These are phyloP conservation scores for Colletotrichum cereale DNA, from an alignment of 2,329 filamentous ascomycete genomes.

Conservation along the genomic window DNA sequence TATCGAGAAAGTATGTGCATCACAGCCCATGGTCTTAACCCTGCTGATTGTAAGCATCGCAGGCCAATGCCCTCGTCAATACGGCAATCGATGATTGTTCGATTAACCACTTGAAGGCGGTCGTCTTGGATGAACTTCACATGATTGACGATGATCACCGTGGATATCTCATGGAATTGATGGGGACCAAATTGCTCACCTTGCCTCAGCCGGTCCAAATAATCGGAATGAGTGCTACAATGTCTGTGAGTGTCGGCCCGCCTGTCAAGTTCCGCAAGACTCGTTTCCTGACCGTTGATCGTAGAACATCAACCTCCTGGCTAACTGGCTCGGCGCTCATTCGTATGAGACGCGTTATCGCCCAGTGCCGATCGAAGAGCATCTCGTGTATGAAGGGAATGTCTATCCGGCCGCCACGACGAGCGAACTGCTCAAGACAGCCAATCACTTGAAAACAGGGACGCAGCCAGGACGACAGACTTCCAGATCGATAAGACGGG, in stretches of 20 bases:
- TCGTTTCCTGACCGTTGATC: neutral
- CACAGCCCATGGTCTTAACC: neutral
- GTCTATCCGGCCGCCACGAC: slow-evolving; percentile 74
- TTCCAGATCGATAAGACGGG: slow-evolving; percentile 58
- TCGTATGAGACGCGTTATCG: slow-evolving; percentile 80
- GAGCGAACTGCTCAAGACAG: slow-evolving; percentile 68
- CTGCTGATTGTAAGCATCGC: slow-evolving; percentile 17
- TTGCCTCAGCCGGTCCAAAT: slow-evolving; percentile 77
- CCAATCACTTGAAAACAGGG: slow-evolving; percentile 61
- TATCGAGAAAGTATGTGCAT: slow-evolving; percentile 73
- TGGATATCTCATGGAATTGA: slow-evolving; percentile 80
- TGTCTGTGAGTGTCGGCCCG: slow-evolving; percentile 66
- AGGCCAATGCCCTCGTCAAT: slow-evolving; percentile 83
- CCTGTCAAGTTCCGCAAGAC: neutral
- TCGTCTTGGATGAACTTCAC: slow-evolving; percentile 84
- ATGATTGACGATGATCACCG: slow-evolving; percentile 84
- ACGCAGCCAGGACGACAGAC: slow-evolving; percentile 50
- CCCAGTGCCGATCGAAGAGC: slow-evolving; percentile 81
- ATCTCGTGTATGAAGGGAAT: slow-evolving; percentile 77
- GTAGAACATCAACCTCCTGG: slow-evolving; percentile 77
- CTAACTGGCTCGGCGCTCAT: slow-evolving; percentile 77
- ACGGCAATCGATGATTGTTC: slow-evolving; percentile 78
- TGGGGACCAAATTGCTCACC: slow-evolving; percentile 79
- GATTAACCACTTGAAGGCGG: slow-evolving; percentile 72
- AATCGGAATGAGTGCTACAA: slow-evolving; percentile 83